Percentiles rank a stretch among this genome's conserved stretches.
Conservation (phyloP, 306 rosid genomes). For the Acacia crassicarpa region DNA sequence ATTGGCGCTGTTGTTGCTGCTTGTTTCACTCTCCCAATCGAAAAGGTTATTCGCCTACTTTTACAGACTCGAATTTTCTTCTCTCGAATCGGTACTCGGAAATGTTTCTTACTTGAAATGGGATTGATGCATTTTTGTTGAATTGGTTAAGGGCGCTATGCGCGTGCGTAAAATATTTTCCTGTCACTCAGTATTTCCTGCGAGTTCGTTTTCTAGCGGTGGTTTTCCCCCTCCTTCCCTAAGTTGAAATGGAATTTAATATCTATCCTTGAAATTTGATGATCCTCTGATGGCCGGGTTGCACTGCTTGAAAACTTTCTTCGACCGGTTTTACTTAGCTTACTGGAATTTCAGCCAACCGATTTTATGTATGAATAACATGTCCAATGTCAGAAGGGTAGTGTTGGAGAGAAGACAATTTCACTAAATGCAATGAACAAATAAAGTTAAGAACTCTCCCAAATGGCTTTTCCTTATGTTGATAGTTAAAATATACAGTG, state of each 20-base stretch:
- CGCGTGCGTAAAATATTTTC: not conserved
- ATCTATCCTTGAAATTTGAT: not conserved
- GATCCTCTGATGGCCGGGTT: not conserved
- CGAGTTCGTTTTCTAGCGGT: not conserved
- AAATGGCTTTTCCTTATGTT: not conserved
- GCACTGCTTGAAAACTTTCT: not conserved
- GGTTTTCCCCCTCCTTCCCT: not conserved
- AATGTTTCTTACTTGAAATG: constrained; percentile 11
- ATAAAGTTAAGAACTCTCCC: not conserved
- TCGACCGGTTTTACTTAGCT: not conserved
- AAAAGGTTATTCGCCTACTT: constrained; percentile 48
- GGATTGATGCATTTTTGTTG: constrained; percentile 5
- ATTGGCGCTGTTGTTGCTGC: constrained; percentile 52
- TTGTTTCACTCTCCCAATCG: constrained; percentile 68
- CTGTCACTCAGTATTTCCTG: not conserved
- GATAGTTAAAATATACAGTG: not conserved
- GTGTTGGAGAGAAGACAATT: not conserved
- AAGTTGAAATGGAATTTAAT: not conserved
- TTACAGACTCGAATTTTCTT: not conserved
- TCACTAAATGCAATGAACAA: not conserved
- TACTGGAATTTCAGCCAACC: not conserved
- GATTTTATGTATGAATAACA: not conserved
- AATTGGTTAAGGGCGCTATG: not conserved
- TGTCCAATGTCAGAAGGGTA: not conserved
- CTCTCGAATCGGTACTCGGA: not conserved